Evolutionary conservation across 1,284 basidiomycete species (phyloP).

Genomic region (Heterobasidion irregulare): DNA sequence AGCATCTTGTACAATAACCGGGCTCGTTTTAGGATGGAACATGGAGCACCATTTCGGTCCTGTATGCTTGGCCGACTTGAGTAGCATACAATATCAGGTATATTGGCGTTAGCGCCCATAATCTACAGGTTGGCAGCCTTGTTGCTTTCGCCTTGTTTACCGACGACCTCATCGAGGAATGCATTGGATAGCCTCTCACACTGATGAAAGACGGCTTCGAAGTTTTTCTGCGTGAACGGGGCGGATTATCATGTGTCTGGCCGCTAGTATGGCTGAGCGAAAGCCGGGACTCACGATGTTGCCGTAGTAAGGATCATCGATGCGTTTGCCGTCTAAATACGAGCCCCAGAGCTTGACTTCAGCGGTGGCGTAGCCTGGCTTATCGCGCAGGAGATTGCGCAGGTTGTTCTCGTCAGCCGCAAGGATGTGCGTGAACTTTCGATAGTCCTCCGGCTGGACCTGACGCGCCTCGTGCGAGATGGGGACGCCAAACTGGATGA

Average conservation of each 20-base stretch:
- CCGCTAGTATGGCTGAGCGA: too few species aligned
- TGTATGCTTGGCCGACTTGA: too few species aligned
- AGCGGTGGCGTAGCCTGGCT: constrained; percentile 48
- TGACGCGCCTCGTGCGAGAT: constrained; percentile 56
- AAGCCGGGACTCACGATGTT: constrained; percentile 35
- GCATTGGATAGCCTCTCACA: constrained; percentile 61
- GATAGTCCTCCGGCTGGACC: constrained; percentile 51
- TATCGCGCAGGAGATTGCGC: constrained; percentile 43
- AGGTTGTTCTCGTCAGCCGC: constrained; percentile 65
- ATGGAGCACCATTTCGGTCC: too few species aligned
- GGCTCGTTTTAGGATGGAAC: too few species aligned
- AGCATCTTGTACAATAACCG: background rate
- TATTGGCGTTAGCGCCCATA: too few species aligned
- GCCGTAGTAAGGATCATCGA: constrained; percentile 74
- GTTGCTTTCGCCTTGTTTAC: background rate
- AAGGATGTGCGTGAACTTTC: constrained; percentile 59
- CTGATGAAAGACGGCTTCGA: constrained; percentile 56
- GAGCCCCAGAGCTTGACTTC: constrained; percentile 68
- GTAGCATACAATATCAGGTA: too few species aligned
- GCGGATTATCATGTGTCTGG: background rate
- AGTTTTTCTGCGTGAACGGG: constrained; percentile 32
- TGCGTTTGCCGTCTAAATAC: constrained; percentile 54
- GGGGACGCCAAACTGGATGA: constrained; percentile 44
- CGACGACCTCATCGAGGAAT: constrained; percentile 54
- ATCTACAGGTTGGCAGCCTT: background rate